Base-by-base conservation (phyloP, 345 rosid genomes). In the Angophora floribunda region DNA sequence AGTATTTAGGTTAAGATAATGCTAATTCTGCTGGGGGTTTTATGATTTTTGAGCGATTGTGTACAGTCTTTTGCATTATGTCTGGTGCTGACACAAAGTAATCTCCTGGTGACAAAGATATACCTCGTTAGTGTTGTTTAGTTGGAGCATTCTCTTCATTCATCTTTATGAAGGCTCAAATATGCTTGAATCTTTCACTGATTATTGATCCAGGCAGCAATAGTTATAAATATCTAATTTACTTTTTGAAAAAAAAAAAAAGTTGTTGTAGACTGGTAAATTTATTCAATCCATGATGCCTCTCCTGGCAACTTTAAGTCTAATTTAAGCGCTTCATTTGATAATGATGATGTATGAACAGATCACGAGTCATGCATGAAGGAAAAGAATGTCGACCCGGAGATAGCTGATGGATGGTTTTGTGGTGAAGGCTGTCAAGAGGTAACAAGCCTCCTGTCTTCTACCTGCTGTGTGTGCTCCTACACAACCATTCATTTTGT, bases 301-400 rank as follows among this genome's bases (percentile, higher is more conserved):
- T 87, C 5, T 51, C 52, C 57, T 52, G 26, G 65, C 85, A 16
- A 51, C 13, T 78, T 78, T 51, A 28, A 51, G 26, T 70, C 51
- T 67, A 47, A 70, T 51, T 51, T 87, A 47, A 26, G 61, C 55
- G 11, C 49, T 87, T 41, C 32, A 45, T 63, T 52, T 65, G 47
- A 52, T 87, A 41, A 65, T 70, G 57, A 49, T 28, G 51, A 88
- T 15, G 55, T 41, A 13, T 84, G 21, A 45, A 55, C 94, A 97
- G 99, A 94, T 96, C 99, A 97, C 88, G 92, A 87, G 44, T 89
- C 91, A 41, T 97, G 99, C 93, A 90, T 92, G 92, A 85, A 91
- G 87, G 94, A 88, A 88, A 88, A 59, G 89, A 88, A 86, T 86
- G 87, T 70, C 86, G 82, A 91, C 91, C 95, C 87, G 88, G 90